A percentile compares a stretch with the other conserved stretches of the same genome.
Conservation (phyloP, 2,329 filamentous ascomycete genomes). For the Aspergillus sergii region DNA sequence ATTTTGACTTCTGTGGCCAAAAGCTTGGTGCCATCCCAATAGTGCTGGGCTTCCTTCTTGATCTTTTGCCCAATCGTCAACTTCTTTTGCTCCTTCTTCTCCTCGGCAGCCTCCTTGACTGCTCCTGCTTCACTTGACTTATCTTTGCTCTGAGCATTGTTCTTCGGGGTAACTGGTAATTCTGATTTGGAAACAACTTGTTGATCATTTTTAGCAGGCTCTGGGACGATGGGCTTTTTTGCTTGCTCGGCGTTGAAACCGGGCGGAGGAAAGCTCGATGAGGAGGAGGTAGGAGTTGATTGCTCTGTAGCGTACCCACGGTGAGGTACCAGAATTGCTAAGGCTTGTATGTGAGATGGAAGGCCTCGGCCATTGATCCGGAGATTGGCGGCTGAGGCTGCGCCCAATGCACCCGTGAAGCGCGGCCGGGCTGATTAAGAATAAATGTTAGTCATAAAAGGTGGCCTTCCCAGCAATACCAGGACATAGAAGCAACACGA, state of each 20-base stretch:
- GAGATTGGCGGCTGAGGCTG: conserved; percentile 36
- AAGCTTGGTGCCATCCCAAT: conserved; percentile 98
- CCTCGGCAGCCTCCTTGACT: conserved; percentile 64
- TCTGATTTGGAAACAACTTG: conserved; percentile 43
- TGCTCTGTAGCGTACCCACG: conserved; percentile 60
- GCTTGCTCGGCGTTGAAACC: conserved; percentile 90
- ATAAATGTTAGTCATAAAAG: conserved; percentile 5
- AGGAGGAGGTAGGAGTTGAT: conserved; percentile 49
- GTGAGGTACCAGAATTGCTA: conserved; percentile 60
- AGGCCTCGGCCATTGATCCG: conserved; percentile 40
- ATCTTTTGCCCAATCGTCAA: conserved; percentile 88
- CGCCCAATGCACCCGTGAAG: conserved; percentile 33
- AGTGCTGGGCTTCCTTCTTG: conserved; percentile 90
- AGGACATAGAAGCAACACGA: not conserved
- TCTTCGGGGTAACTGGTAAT: conserved; percentile 48
- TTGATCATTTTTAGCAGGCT: conserved; percentile 43
- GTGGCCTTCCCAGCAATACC: not conserved
- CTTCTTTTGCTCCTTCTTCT: conserved; percentile 77
- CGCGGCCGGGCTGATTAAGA: conserved; percentile 34
- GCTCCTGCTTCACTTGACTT: conserved; percentile 65
- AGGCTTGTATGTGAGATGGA: conserved; percentile 56
- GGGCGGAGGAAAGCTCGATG: conserved; percentile 68
- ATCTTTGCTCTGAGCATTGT: conserved; percentile 49
- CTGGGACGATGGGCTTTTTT: conserved; percentile 75
- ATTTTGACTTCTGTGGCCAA: conserved; percentile 90